Conservation (phyloP, 2,329 filamentous ascomycete genomes). For the Byssothecium circinans region DNA sequence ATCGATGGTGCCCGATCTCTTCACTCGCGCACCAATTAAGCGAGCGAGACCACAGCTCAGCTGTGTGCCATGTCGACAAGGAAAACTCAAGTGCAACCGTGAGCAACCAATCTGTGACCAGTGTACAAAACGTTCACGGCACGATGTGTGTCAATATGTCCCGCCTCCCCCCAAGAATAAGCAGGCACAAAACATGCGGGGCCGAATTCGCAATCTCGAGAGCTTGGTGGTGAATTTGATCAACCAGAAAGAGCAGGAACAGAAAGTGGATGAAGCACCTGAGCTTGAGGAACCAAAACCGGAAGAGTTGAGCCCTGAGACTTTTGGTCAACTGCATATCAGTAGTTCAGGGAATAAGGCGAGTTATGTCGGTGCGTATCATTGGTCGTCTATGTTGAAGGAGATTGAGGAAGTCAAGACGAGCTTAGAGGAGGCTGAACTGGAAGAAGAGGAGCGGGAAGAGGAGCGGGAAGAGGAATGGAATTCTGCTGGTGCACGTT, state of each 20-base stretch:
- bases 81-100: slow-evolving; percentile 34
- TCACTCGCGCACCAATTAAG: slow-evolving; percentile 22
- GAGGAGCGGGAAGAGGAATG: slow-evolving; percentile 19
- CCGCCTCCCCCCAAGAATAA: slow-evolving; percentile 27
- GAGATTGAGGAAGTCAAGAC: slow-evolving; percentile 34
- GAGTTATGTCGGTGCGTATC: slow-evolving; percentile 26
- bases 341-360: slow-evolving; percentile 19
- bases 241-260: slow-evolving; percentile 28
- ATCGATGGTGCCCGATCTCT: slow-evolving; percentile 8
- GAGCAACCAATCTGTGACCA: slow-evolving; percentile 34
- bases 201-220: slow-evolving; percentile 32
- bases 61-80: slow-evolving; percentile 31
- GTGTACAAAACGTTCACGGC: slow-evolving; percentile 27
- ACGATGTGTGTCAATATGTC: slow-evolving; percentile 26
- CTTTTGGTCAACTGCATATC: slow-evolving; percentile 23
- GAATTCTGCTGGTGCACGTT: slow-evolving; percentile 18
- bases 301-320: slow-evolving; percentile 13
- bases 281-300: background rate
- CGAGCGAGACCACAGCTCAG: slow-evolving; percentile 28
- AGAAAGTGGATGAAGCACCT: background rate
- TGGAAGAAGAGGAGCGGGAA: slow-evolving; percentile 16
- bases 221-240: slow-evolving; percentile 32
- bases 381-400: slow-evolving; percentile 29
- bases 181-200: slow-evolving; percentile 34
- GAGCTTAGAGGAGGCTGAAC: slow-evolving; percentile 23